Evolutionary conservation across 2,329 filamentous ascomycete genomes (phyloP).

Genomic region (Pezicula rhizophila): DNA sequence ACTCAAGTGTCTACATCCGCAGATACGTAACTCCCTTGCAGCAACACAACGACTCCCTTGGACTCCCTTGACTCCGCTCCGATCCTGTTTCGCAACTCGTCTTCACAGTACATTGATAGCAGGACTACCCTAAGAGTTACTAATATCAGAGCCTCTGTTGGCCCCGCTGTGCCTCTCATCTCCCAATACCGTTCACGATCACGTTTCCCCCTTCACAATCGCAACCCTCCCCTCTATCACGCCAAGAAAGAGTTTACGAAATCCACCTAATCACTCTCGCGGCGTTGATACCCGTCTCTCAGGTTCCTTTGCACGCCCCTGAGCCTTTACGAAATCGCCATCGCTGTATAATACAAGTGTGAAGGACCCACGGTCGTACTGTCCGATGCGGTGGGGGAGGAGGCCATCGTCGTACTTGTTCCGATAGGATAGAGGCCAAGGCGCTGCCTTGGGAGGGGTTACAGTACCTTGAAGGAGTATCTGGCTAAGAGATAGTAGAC

Average conservation of each 20-base stretch:
- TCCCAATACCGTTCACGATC: neutral
- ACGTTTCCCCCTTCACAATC: neutral
- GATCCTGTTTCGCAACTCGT: neutral
- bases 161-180: too few species aligned
- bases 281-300: neutral
- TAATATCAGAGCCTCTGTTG: too few species aligned
- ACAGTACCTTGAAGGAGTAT: neutral
- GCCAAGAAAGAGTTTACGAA: neutral
- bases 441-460: neutral
- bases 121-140: too few species aligned
- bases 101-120: neutral
- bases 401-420: constrained; percentile 13
- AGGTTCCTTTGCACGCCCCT: constrained; percentile 19
- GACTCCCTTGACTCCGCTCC: neutral
- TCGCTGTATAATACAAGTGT: constrained; percentile 17
- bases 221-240: neutral
- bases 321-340: constrained; percentile 26
- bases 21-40: neutral
- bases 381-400: constrained; percentile 25
- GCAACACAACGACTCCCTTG: neutral
- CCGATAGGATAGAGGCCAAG: constrained; percentile 1
- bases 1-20: neutral
- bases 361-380: constrained; percentile 20
- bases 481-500: neutral
- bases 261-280: neutral